These are phyloP conservation scores for Aphanocladium album DNA, from an alignment of 2,329 filamentous ascomycete genomes.

Conservation along the genomic window DNA sequence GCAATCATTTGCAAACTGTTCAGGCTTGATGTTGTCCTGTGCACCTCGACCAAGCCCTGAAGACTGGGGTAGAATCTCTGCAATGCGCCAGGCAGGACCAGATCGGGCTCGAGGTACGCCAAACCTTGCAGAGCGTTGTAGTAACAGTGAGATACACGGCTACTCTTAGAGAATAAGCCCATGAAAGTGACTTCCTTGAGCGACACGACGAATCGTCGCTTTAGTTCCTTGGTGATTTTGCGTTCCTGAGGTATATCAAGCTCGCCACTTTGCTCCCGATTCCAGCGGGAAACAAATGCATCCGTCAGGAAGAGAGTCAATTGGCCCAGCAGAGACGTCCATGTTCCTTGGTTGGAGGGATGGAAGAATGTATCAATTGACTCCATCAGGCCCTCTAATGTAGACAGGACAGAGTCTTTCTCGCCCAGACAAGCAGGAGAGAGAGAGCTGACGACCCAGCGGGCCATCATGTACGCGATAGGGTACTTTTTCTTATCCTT, in stretches of 20 bases:
- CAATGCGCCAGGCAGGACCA: constrained; percentile 87
- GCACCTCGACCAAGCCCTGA: constrained; percentile 94
- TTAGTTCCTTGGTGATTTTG: constrained; percentile 73
- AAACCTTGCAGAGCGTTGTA: constrained; percentile 84
- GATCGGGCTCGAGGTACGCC: constrained; percentile 82
- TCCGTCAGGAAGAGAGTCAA: constrained; percentile 89
- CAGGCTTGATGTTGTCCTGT: constrained; percentile 89
- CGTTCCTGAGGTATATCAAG: constrained; percentile 79
- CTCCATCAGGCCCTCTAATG: constrained; percentile 85
- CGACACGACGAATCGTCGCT: constrained; percentile 81
- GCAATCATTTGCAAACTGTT: constrained; percentile 89
- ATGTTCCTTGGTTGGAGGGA: constrained; percentile 87
- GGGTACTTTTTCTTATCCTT: constrained; percentile 93
- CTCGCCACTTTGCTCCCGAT: constrained; percentile 88
- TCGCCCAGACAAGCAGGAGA: constrained; percentile 76
- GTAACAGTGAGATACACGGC: constrained; percentile 85
- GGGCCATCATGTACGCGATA: constrained; percentile 81
- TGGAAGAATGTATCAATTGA: constrained; percentile 98
- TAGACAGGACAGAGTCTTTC: constrained; percentile 75
- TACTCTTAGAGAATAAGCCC: constrained; percentile 96
- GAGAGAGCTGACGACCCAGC: constrained; percentile 89
- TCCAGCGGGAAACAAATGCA: constrained; percentile 97
- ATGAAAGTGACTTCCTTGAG: constrained; percentile 93
- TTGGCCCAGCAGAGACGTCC: constrained; percentile 87
- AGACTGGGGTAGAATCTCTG: constrained; percentile 96